phyloP scores from a whole-genome alignment of 1,284 basidiomycete species.

The Blastosporella zonata region DNA sequence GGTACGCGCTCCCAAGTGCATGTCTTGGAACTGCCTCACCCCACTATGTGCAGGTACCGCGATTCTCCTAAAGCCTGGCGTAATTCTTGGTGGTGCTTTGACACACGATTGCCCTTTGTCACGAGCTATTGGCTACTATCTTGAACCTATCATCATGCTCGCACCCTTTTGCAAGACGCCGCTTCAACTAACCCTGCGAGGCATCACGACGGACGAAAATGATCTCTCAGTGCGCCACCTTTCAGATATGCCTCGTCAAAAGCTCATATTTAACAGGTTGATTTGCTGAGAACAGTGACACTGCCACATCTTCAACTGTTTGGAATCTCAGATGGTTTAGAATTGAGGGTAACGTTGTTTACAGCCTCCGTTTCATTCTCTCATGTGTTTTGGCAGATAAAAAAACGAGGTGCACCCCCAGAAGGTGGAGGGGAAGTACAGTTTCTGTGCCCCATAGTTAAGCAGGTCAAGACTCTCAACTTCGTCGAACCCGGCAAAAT shows the following conservation, averaged over 20 bases:
- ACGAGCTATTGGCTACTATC: slow-evolving; percentile 89
- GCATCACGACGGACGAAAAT: slow-evolving; percentile 87
- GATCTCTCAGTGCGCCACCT: slow-evolving; percentile 74
- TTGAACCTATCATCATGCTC: slow-evolving; percentile 88
- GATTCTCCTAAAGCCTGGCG: slow-evolving; percentile 87
- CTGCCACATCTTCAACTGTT: slow-evolving; percentile 91
- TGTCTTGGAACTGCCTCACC: neutral
- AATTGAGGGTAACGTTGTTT: slow-evolving; percentile 61
- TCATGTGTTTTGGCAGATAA: slow-evolving; percentile 57
- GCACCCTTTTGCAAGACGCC: slow-evolving; percentile 94
- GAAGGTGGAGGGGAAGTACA: slow-evolving; percentile 91
- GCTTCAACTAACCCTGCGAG: slow-evolving; percentile 77
- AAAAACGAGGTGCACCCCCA: slow-evolving; percentile 89
- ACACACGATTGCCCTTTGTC: slow-evolving; percentile 87
- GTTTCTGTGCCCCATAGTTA: slow-evolving; percentile 90
- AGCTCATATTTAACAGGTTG: slow-evolving; percentile 53
- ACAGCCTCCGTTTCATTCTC: slow-evolving; percentile 1
- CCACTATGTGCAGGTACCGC: slow-evolving; percentile 68
- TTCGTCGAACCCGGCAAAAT: slow-evolving; percentile 91
- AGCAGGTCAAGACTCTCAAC: slow-evolving; percentile 87
- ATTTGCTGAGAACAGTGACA: slow-evolving; percentile 90
- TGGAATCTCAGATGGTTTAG: slow-evolving; percentile 83
- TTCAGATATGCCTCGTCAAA: neutral
- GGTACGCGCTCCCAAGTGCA: slow-evolving; percentile 44
- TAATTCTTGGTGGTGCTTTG: slow-evolving; percentile 82